phyloP scores from a whole-genome alignment of 163 green algal species.

The Scenedesmus sp. region DNA sequence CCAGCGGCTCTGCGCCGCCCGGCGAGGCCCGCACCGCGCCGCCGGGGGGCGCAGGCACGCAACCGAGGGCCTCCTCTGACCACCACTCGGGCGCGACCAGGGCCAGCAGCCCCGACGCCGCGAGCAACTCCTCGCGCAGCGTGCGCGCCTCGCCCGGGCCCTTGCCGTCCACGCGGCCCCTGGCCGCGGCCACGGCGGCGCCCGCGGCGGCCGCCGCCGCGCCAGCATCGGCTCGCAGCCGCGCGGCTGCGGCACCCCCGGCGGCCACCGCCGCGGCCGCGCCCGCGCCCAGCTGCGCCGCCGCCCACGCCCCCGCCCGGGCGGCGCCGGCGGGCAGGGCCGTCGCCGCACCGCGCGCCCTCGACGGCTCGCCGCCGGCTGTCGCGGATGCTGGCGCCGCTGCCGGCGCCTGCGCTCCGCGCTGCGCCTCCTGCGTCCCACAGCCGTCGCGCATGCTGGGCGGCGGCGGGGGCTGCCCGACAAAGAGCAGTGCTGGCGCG shows the following conservation, averaged over 20 bases:
- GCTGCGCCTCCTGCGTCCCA: background rate
- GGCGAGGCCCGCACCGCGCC: background rate
- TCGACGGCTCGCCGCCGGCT: background rate
- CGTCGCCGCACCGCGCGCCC: background rate
- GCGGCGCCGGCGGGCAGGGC: background rate
- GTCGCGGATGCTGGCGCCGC: background rate
- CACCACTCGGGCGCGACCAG: slow-evolving; percentile 31
- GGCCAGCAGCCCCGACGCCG: slow-evolving; percentile 14
- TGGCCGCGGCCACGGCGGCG: background rate
- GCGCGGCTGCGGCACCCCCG: background rate
- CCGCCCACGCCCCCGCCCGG: background rate
- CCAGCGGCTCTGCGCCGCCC: background rate
- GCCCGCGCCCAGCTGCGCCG: background rate
- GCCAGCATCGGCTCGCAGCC: background rate
- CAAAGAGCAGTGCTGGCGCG: slow-evolving; percentile 1
- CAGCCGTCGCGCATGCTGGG: background rate
- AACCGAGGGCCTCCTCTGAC: slow-evolving; percentile 17
- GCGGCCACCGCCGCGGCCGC: background rate
- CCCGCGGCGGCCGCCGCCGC: slow-evolving; percentile 13
- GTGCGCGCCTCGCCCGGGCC: background rate
- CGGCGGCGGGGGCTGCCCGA: background rate
- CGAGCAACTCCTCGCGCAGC: slow-evolving; percentile 23
- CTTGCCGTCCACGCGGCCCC: slow-evolving; percentile 8
- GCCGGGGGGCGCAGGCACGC: background rate
- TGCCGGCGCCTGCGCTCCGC: background rate